These are phyloP conservation scores for Coffea eugenioides DNA, from an alignment of 257 asterid genomes.

Conservation along the genomic window DNA sequence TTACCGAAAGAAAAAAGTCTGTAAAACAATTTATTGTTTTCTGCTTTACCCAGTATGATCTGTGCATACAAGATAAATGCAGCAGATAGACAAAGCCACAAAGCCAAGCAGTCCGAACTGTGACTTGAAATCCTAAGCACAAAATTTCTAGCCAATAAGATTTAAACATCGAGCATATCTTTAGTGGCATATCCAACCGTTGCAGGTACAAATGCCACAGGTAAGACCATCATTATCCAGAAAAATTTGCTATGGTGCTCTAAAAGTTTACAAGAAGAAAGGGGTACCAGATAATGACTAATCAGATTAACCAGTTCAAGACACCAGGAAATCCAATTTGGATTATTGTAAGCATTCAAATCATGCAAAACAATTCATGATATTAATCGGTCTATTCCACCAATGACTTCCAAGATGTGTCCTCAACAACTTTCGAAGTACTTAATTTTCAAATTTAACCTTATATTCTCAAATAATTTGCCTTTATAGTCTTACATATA, in stretches of 20 bases:
- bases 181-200: not conserved
- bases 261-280: not conserved
- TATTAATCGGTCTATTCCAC: not conserved
- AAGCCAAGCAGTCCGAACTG: no score
- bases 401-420: not conserved
- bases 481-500: not conserved
- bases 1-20: no score
- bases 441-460: no score
- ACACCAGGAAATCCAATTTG: not conserved
- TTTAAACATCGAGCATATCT: no score
- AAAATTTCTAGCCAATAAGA: not conserved
- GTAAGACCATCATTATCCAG: not conserved
- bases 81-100: not conserved
- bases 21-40: not conserved
- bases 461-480: no score
- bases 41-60: not conserved
- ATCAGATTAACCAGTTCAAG: not conserved
- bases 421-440: no score
- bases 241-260: not conserved
- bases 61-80: not conserved
- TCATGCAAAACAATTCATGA: not conserved
- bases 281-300: not conserved
- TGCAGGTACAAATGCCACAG: not conserved
- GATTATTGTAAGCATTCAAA: not conserved
- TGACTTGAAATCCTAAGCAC: not conserved